Conservation (phyloP, 1,139 yeast genomes). For the Pichia sp. region DNA sequence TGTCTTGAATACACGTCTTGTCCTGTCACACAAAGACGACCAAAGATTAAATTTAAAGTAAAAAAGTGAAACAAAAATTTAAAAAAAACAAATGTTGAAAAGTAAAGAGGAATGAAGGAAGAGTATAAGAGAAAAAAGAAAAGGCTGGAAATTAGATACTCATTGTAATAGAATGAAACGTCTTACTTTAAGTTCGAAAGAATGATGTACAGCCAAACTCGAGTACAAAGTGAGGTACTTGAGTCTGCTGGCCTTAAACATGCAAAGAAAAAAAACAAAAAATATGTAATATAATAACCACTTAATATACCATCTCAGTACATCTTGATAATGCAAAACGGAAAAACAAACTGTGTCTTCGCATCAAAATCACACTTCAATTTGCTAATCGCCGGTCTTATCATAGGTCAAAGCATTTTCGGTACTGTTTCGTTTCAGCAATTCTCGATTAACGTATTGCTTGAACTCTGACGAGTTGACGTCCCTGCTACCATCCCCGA, state of each 20-base stretch:
- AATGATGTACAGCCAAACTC: background rate
- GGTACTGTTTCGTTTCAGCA: slow-evolving; percentile 7
- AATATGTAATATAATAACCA: background rate
- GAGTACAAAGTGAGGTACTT: too few relatives aligned
- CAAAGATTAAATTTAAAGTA: background rate
- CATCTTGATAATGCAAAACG: background rate
- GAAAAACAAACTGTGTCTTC: background rate
- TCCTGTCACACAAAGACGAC: too few relatives aligned
- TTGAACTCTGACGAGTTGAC: slow-evolving; percentile 9
- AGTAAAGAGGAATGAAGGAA: background rate
- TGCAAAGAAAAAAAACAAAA: background rate
- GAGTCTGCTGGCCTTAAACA: background rate
- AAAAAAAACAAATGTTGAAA: background rate
- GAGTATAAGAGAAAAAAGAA: background rate
- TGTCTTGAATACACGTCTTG: background rate
- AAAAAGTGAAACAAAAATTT: background rate
- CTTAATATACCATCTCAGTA: background rate
- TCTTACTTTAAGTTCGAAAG: background rate
- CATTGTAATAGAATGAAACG: too few relatives aligned
- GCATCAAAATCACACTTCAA: background rate
- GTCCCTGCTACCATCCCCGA: slow-evolving; percentile 14
- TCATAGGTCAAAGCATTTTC: background rate
- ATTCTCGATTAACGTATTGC: slow-evolving; percentile 15
- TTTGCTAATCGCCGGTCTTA: background rate
- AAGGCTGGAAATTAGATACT: too few relatives aligned